Evolutionary conservation across 1,284 basidiomycete species (phyloP), one percentile per base, ranked within the genome.

Genomic region (Boletus nobilissimus): DNA sequence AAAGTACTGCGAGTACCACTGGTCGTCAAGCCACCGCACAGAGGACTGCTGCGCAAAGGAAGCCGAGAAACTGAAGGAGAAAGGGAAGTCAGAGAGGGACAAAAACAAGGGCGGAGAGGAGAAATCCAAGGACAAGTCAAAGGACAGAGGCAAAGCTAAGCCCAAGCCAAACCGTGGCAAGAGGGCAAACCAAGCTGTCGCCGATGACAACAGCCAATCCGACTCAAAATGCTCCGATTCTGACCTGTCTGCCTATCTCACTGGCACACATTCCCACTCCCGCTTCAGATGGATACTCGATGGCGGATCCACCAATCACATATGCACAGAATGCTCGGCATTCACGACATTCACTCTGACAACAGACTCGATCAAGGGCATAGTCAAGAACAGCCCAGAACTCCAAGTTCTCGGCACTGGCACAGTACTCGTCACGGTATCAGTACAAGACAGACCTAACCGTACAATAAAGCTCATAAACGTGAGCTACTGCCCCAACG

Each of bases 401-500:
- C 57, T 78, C 2, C 16, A 72, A 34, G 74, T 80, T 1, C 74
- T 74, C 2, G 64, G 76, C 8, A 40, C 29, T 8, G 68, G 73
- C 9, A 72, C 43, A 2, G 46, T 80, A n/a, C 34, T 80, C 0
- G 13, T 80, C 3, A 73, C 9, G 3, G 74, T 79, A 29, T 76
- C 74, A 0, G 36, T 78, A 40, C 19, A 70, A 22, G 78, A 62
- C n/a, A 40, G 14, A 67, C 16, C 3, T 2, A 60, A 78, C 32
- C 32, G 8, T 5, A 76, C 29, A 1, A 73, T 80, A 36, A 80
- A 77, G 32, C 62, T 80, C 24, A 6, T 43, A 0, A 54, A 80
- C 46, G 71, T 80, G 1, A 80, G 75, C 74, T 80, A 80, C 67
- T 80, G 75, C 46, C 73, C 76, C 3, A 77, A 80, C 8, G 62